Base-by-base conservation (phyloP, 176 grass and related monocot species). In the Zea luxurians region DNA sequence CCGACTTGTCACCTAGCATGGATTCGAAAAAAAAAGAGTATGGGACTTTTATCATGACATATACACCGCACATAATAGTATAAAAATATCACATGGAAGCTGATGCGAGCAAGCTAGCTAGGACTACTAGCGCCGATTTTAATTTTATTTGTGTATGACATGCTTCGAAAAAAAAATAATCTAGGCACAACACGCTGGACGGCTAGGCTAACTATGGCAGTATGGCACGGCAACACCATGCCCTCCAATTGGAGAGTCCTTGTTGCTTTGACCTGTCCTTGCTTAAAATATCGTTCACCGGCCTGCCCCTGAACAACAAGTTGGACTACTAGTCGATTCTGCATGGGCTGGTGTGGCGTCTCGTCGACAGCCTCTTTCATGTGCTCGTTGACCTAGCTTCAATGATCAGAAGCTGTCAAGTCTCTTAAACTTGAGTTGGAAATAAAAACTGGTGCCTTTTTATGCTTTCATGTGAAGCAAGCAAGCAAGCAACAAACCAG, bases 381-480 rank as follows among this genome's bases (percentile, higher is more conserved):
- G 65, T 77, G 66, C 35, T 48, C 78, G 72, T 81, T 89, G 73
- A 85, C 78, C 66, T 85, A 82, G 42, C 42, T 53, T 76, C 38
- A 1, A 10, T 44, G 43, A 66, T 64, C n/a, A 71, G 57, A 69
- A 58, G 64, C 72, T 66, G 82, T 84, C 77, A 77, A 45, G 65
- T 81, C 82, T 7, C 48, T 55, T 79, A 62, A 54, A 54, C 46
- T 37, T 57, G 64, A 65, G 86, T 70, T 84, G 76, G 81, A 46
- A 47, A 80, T 84, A 70, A 76, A 46, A 47, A 80, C 15, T 10
- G 7, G 17, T 27, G 27, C 27, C 71, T 57, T 71, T 70, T 34
- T 47, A 77, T 0, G 65, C 68, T 57, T 82, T 55, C 64, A 72
- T 66, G 64, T 8, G 41, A 81, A 77, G 43, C 82, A 81, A 80